Evolutionary conservation across 441 rosid genomes (phyloP).

Genomic region (Flueggea neowawraea): DNA sequence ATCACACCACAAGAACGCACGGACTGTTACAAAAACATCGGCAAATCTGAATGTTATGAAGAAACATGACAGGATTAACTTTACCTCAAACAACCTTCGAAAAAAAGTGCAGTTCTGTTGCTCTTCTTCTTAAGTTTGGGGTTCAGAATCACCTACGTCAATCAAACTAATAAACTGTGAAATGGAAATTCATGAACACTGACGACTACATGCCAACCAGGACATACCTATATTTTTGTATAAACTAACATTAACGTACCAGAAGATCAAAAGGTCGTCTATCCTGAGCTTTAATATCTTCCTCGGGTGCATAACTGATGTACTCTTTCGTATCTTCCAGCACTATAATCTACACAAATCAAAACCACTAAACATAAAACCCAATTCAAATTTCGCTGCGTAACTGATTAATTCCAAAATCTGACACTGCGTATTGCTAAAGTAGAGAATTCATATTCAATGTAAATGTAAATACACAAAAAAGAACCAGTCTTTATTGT

Average conservation of each 20-base stretch:
- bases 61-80: neutral
- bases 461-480: too few species aligned
- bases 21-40: neutral
- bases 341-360: constrained; percentile 61
- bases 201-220: neutral
- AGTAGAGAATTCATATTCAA: too few species aligned
- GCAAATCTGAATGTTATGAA: neutral
- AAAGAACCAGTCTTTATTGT: too few species aligned
- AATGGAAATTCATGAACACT: constrained; percentile 17
- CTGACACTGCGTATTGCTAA: too few species aligned
- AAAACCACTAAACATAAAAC: neutral
- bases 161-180: constrained; percentile 26
- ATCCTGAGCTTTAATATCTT: constrained; percentile 64
- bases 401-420: too few species aligned
- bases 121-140: constrained; percentile 69
- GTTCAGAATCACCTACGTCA: constrained; percentile 83
- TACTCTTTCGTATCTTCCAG: constrained; percentile 87
- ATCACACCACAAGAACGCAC: neutral
- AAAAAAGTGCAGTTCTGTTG: constrained; percentile 65
- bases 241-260: constrained; percentile 36
- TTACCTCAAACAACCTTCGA: constrained; percentile 87
- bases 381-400: neutral
- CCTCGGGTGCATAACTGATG: constrained; percentile 75
- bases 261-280: constrained; percentile 77
- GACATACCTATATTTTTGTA: neutral